A percentile compares a stretch with the other conserved stretches of the same genome.
These are phyloP conservation scores for Skeletonema grethae DNA, from an alignment of 108 stramenopile species.

Conservation along the genomic window DNA sequence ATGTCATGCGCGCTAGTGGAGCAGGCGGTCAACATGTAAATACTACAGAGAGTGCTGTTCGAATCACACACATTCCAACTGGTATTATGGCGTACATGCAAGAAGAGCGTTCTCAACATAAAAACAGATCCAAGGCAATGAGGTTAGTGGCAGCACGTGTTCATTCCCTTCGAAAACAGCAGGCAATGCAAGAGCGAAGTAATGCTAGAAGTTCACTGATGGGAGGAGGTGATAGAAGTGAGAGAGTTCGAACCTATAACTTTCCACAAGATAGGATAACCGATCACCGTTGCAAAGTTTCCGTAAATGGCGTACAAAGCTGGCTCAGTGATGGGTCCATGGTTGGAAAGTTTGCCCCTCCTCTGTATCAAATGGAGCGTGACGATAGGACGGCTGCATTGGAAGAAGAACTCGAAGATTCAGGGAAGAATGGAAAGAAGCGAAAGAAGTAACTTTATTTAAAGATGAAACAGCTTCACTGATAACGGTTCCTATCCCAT, in stretches of 20 bases:
- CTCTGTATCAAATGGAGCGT: constrained; percentile 60
- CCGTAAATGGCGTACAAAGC: constrained; percentile 66
- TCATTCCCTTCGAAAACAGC: constrained; percentile 56
- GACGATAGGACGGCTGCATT: constrained; percentile 68
- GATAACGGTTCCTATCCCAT: too few species aligned
- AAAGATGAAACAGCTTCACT: too few species aligned
- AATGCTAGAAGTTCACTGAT: constrained; percentile 72
- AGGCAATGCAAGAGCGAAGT: constrained; percentile 56
- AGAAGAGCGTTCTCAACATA: constrained; percentile 97
- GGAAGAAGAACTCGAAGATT: constrained; percentile 47
- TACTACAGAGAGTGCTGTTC: constrained; percentile 97
- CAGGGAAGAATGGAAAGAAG: constrained; percentile 15
- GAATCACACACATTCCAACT: constrained; percentile 97
- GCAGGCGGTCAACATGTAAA: constrained; percentile 94
- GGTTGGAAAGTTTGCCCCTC: constrained; percentile 72
- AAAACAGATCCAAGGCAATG: constrained; percentile 94
- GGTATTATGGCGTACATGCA: constrained; percentile 95
- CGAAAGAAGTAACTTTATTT: not conserved
- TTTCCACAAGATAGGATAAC: constrained; percentile 97
- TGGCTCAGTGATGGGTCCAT: constrained; percentile 58
- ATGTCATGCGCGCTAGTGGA: constrained; percentile 91
- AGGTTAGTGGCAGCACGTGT: constrained; percentile 88
- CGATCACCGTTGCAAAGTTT: constrained; percentile 91
- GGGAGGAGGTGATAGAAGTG: constrained; percentile 93
- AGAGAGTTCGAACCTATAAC: constrained; percentile 98